Conservation (phyloP, 805 yeast species). For the Lipomyces lipofer region DNA sequence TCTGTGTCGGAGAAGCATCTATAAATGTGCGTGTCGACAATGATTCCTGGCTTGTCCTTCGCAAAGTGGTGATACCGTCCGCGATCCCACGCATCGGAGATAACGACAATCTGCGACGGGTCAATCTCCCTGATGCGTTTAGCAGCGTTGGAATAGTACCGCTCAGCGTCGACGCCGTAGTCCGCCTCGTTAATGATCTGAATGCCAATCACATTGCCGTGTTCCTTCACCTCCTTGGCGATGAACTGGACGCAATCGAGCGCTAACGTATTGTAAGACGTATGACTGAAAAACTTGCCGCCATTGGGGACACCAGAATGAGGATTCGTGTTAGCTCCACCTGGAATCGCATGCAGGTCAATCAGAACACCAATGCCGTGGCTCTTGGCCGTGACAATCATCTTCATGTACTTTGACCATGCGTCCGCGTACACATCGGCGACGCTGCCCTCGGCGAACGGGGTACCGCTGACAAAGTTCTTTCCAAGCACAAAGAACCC, state of each 20-base stretch:
- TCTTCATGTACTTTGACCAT: conserved; percentile 56
- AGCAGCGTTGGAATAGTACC: conserved; percentile 67
- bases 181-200: conserved; percentile 86
- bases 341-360: conserved; percentile 88
- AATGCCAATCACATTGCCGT: conserved; percentile 74
- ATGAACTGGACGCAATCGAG: conserved; percentile 57
- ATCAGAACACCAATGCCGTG: conserved; percentile 71
- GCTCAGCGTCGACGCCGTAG: conserved; percentile 54
- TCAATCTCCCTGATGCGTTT: conserved; percentile 59
- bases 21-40: conserved; percentile 83
- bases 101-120: conserved; percentile 62
- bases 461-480: conserved; percentile 55
- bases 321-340: conserved; percentile 84
- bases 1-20: conserved; percentile 82
- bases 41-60: conserved; percentile 56
- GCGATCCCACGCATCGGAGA: conserved; percentile 95
- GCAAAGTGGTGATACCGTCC: conserved; percentile 74
- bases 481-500: conserved; percentile 89
- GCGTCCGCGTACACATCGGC: conserved; percentile 65
- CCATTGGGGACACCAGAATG: conserved; percentile 75
- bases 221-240: conserved; percentile 56
- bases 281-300: conserved; percentile 65
- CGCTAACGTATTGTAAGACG: conserved; percentile 44
- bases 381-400: conserved; percentile 57
- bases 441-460: conserved; percentile 51